Percentiles rank a stretch among this genome's conserved stretches.
Evolutionary conservation across 805 yeast species (phyloP).

Genomic region (Kregervanrija delftensis): DNA sequence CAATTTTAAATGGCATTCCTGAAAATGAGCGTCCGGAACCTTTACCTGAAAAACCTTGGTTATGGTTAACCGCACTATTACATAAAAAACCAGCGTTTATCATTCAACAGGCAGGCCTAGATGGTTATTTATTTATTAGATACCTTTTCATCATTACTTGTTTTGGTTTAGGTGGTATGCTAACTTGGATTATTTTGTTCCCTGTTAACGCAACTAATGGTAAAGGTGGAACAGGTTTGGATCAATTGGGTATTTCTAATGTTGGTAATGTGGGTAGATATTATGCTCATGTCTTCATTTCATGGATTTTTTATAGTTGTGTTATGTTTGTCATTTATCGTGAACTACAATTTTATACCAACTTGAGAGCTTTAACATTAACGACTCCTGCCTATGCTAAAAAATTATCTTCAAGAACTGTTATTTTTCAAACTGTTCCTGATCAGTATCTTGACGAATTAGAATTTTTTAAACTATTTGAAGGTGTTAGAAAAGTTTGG

Average conservation of each 20-base stretch:
- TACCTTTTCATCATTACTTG: constrained; percentile 55
- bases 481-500: constrained; percentile 78
- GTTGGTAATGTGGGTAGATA: constrained; percentile 54
- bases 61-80: constrained; percentile 64
- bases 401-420: constrained; percentile 70
- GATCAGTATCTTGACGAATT: constrained; percentile 62
- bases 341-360: constrained; percentile 71
- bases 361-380: constrained; percentile 69
- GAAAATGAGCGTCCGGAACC: constrained; percentile 68
- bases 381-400: constrained; percentile 77
- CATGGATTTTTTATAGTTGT: constrained; percentile 72
- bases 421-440: constrained; percentile 80
- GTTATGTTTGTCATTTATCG: constrained; percentile 71
- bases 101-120: constrained; percentile 85
- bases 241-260: constrained; percentile 73
- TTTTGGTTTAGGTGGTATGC: constrained; percentile 48
- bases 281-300: constrained; percentile 78
- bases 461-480: constrained; percentile 67
- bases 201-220: constrained; percentile 78
- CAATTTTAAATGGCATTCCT: constrained; percentile 50
- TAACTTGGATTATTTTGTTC: constrained; percentile 63
- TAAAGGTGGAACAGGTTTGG: constrained; percentile 56
- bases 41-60: constrained; percentile 56
- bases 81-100: constrained; percentile 67
- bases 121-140: constrained; percentile 85